Base-by-base conservation (phyloP, 495 filamentous ascomycete species). In the Neurospora sp. region DNA sequence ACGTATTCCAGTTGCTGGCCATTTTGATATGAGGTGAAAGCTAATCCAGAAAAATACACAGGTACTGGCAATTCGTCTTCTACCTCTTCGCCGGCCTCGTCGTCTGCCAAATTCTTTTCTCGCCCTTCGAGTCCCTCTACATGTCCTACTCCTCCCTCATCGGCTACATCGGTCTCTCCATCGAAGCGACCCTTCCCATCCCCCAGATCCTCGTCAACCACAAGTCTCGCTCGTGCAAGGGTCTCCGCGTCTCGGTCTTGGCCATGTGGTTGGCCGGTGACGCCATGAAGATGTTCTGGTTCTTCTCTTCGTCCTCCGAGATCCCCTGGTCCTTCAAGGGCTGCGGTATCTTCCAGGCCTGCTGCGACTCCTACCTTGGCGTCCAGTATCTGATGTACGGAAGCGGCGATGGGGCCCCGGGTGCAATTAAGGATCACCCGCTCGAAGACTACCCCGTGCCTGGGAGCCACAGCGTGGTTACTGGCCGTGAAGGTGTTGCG, bases 211-310 rank as follows among this genome's bases (percentile, higher is more conserved):
- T 97, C 37, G 84, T 91, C 27, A 99, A 98, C 81, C 86, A 92
- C 75, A 89, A 86, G 31, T 89, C 90, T 1, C 87, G 88, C 66
- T 95, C 93, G 5, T 97, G 94, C 84, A 92, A 92, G 78, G 96
- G 96, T 10, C 97, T 99, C 83, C 89, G 96, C 4, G 59, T 97
- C 8, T 94, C 91, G 12, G 94, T 99, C 7, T 83, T 98, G 35
- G 90, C 86, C 5, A 93, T 92, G 69, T 99, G 96, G 96, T 83
- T 99, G 74, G 81, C 93, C 14, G 96, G 96, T 75, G 96, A 99
- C 83, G 84, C 89, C 41, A 96, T 97, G 92, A 99, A 99, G 86
- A 92, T 97, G 89, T 91, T 91, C 66, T 99, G 92, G 85, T 98
- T 98, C 83, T 94, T 93, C 80, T 89, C 86, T 41, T 90, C 92